Evolutionary conservation across 352 stramenopile genomes (phyloP), one percentile per base, ranked within the genome.

Genomic region (Phytophthora multivora): DNA sequence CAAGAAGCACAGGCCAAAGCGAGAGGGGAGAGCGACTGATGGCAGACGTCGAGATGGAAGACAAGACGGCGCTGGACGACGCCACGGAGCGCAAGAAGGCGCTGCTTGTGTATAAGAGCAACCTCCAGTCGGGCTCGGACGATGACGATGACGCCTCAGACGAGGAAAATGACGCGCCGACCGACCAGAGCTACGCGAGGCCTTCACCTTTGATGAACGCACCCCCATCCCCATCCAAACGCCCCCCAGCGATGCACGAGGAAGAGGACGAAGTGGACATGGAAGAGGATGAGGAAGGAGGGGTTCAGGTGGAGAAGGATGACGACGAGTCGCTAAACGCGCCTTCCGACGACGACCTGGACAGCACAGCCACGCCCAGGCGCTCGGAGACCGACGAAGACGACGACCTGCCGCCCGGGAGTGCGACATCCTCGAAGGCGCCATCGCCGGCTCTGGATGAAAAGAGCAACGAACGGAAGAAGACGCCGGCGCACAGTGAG

Each of bases 101-200:
- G 62, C 64, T 93, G 52, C 66, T 93, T 23, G 81, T 91, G 58
- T 93, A 85, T 69, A 90, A 89, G 65, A 84, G 68, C 61, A 88
- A 89, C 43, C 78, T 86, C 41, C 75, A 80, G 49, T 87, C 81
- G 6, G 75, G 59, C 1, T 86, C 77, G 0, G 82, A 91, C 47
- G 78, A 89, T 35, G 82, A 89, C 18, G 82, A 86, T 5, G 75
- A 79, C 4, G 75, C 72, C 0, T 73, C 75, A 2, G 69, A 82
- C 16, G 76, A 85, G 2, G 74, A 77, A 0, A 73, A 79, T 0
- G 72, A 75, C 30, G 42, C 52, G 12, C 26, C 52, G n/a, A 39
- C 41, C 9, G 26, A 54, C 21, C 33, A 57, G 21, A 69, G 58
- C 51, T 40, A 51, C 31, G 40, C 38, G 36, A 65, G 35, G 43